Evolutionary conservation across 148 eudicot genomes (phyloP), one percentile per base, ranked within the genome.

Genomic region (Rhododendron mucronatum): DNA sequence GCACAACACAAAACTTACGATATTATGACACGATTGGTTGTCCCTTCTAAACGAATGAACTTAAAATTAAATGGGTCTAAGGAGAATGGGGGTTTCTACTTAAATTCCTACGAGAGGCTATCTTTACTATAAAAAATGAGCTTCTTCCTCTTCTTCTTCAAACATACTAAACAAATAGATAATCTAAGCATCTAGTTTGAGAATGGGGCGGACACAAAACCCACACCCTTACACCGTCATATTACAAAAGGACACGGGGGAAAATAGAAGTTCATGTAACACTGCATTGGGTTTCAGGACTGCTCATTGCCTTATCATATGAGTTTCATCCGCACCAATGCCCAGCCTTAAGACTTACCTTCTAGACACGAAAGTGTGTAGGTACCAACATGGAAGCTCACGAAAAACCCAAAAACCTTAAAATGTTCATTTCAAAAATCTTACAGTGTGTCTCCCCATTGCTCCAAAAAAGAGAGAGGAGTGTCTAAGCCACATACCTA

Each of bases 401-500:
- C 21, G 1, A 50, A 84, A 83, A 48, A 16, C 35, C 12, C 6
- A 20, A 84, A 71, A 47, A 48, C 18, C 28, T 33, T 12, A 5
- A 50, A 30, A 51, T 18, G 1, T 4, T 16, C 45, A 28, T 50
- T 84, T 8, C 33, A 9, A 50, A 61, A 73, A 84, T 73, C 37
- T 6, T 6, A 30, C 33, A 48, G 28, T 9, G n/a, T 35, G 33
- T 73, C 30, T 47, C 85, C 21, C 41, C 41, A 30, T 71, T 3
- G 18, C 23, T 30, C 9, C 21, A 30, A 59, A 26, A 35, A 11
- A n/a, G 23, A 84, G 12, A 26, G n/a, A 84, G 11, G 7, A 61
- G 30, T 83, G 39, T 12, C 67, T 73, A 45, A 79, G 84, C 63
- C 78, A 78, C 95, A 88, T 93, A 95, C 99, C 99, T 80, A 86